Evolutionary conservation across 1,284 basidiomycete species (phyloP), one percentile per base, ranked within the genome.

Genomic region (Fomitopsis pinicola): DNA sequence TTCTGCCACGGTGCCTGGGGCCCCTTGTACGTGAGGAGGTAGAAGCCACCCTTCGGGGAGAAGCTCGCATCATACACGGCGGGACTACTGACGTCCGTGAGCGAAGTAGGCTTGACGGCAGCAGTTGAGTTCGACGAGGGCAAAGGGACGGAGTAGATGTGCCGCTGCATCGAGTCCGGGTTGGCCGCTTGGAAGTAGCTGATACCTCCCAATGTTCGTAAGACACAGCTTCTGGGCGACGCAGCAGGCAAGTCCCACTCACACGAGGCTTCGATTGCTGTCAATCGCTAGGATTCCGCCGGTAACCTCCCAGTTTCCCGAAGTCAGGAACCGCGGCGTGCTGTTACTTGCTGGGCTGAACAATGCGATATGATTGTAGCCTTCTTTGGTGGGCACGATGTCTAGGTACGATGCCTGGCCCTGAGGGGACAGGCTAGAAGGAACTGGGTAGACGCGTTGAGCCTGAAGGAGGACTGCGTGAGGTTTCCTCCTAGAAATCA

Each of bases 151-250:
- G 90, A 86, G 75, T 91, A 97, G 36, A 98, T 73, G 69, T 97
- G 92, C 42, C 97, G 86, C 68, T 94, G 87, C 8, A 86, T 88
- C 0, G 93, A 91, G 1, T 85, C 87, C 0, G 95, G 90, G 62
- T 87, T 88, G 1, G 95, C 93, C 4, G 92, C 94, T 63, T 88
- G 80, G 75, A 97, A 97, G 77, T 97, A 98, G 40, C 92, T 95
- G 69, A 38, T 45, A 65, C 54, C 12, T 26, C 17, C 46, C 33
- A 17, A 14, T 26, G 42, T 50, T 53, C 42, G 15, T 19, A 45
- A 62, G 30, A 59, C 40, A 36, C n/a, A 8, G 38, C 38, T 40
- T 40, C 38, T 40, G 38, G 3, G n/a, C 30, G 12, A 15, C 42
- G n/a, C 8, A 30, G 5, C 33, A 35, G 10, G 56, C 30, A 30